phyloP scores from a whole-genome alignment of 2,329 filamentous ascomycete genomes.

The Rhexocercosporidium sp. region DNA sequence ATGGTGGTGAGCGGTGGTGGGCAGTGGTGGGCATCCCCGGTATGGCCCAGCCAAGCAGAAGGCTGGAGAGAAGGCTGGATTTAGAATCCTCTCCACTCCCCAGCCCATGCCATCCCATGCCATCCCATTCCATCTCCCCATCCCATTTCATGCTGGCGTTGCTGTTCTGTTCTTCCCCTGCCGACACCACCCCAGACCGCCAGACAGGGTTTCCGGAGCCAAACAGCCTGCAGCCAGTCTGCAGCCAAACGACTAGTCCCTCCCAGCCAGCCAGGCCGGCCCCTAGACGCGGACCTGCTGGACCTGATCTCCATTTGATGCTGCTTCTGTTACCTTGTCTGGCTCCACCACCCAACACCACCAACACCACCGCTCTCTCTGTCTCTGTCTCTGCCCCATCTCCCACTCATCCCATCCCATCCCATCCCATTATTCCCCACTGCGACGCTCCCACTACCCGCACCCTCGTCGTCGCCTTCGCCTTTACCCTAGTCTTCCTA shows the following conservation, averaged over 20 bases:
- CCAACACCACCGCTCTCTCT: slow-evolving; percentile 17
- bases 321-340: slow-evolving; percentile 27
- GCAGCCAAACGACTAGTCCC: slow-evolving; percentile 9
- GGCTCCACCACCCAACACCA: slow-evolving; percentile 30
- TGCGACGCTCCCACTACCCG: slow-evolving; percentile 13
- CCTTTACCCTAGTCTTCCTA: background rate
- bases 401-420: slow-evolving; percentile 2
- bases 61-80: slow-evolving; percentile 19
- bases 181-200: background rate
- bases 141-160: slow-evolving; percentile 36
- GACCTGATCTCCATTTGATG: too few species aligned
- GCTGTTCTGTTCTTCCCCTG: slow-evolving; percentile 4
- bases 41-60: slow-evolving; percentile 12
- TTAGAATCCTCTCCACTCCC: slow-evolving; percentile 19
- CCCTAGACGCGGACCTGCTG: slow-evolving; percentile 27
- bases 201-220: background rate
- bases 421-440: slow-evolving; percentile 18
- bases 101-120: background rate
- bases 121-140: slow-evolving; percentile 22
- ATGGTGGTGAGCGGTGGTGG: background rate
- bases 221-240: background rate
- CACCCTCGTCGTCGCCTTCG: background rate
- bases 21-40: slow-evolving; percentile 7
- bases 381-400: background rate
- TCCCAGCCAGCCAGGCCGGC: slow-evolving; percentile 30